Evolutionary conservation across 164 flowering plant species (phyloP), one percentile per base, ranked within the genome.

Genomic region (Litsea cubeba): DNA sequence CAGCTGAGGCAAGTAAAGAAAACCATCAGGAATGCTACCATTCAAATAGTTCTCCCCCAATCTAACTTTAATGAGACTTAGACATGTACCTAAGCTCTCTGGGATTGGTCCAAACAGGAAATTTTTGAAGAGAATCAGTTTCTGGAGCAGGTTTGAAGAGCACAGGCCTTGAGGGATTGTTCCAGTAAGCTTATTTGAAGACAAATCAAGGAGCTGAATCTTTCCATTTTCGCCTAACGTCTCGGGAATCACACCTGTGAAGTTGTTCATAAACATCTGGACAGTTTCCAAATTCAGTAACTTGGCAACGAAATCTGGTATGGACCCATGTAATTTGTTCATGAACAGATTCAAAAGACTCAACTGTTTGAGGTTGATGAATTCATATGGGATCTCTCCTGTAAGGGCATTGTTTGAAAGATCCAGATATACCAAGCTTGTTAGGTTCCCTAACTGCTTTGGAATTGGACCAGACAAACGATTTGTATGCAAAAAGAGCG

Each of bases 171-270:
- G 73, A 18, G 98, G 99, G 60, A 96, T 89, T 26, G 78, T 82
- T 26, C 99, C 99, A 17, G 99, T 96, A 82, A 96, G 97, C 87
- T 91, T 94, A 76, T 94, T 94, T 10, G 97, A 84, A 3, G 99
- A 96, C 80, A 96, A 79, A 81, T 96, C 99, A 12, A 96, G 84
- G 23, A 65, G 7, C 49, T 84, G 89, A 6, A 96, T 90, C 80
- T 73, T 87, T 77, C 88, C 88, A 75, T 85, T 90, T 62, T 71
- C 74, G 71, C 99, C 99, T 3, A 96, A 84, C 40, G 79, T 86
- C 66, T 75, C 35, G 0, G 99, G 99, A 18, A 96, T 90, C 18
- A 70, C 75, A 4, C 97, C 97, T 0, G 98, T 94, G 88, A 96
- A 92, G 83, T 94, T 94, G 89, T 96, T 96, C 92, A 68, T 84